These are phyloP conservation scores for Lepiota venenata DNA, from an alignment of 768 basidiomycete genomes.

Conservation along the genomic window DNA sequence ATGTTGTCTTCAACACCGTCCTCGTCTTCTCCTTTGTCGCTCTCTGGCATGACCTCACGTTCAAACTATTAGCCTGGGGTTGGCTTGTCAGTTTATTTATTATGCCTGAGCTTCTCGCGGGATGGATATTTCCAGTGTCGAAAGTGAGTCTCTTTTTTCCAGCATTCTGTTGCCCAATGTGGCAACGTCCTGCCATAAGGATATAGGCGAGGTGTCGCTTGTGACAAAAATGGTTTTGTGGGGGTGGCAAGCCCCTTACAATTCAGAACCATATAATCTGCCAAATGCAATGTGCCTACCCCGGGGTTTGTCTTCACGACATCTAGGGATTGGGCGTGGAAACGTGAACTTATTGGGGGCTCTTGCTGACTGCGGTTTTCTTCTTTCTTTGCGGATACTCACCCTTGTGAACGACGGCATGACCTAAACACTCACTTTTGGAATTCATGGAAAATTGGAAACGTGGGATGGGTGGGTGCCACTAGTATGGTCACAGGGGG, in stretches of 20 bases:
- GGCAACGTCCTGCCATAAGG: neutral
- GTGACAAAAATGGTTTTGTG: too few relatives aligned
- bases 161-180: neutral
- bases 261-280: neutral
- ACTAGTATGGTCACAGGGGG: conserved; percentile 58
- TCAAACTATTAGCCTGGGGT: conserved; percentile 89
- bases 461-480: neutral
- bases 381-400: too few relatives aligned
- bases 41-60: conserved; percentile 93
- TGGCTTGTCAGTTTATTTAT: conserved; percentile 94
- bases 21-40: conserved; percentile 96
- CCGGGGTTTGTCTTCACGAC: neutral
- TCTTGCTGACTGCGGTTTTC: too few relatives aligned
- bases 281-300: neutral
- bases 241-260: neutral
- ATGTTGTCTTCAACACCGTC: conserved; percentile 55
- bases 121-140: conserved; percentile 53
- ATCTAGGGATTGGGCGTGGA: too few relatives aligned
- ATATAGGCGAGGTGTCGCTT: neutral
- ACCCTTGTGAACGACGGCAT: too few relatives aligned
- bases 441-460: too few relatives aligned
- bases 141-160: conserved; percentile 45
- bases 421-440: too few relatives aligned
- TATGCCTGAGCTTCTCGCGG: conserved; percentile 73
- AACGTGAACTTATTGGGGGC: too few relatives aligned